Percentiles rank a stretch among this genome's conserved stretches.
Evolutionary conservation across 2,329 filamentous ascomycete species (phyloP).

Genomic region (Verticillium tricorpus): DNA sequence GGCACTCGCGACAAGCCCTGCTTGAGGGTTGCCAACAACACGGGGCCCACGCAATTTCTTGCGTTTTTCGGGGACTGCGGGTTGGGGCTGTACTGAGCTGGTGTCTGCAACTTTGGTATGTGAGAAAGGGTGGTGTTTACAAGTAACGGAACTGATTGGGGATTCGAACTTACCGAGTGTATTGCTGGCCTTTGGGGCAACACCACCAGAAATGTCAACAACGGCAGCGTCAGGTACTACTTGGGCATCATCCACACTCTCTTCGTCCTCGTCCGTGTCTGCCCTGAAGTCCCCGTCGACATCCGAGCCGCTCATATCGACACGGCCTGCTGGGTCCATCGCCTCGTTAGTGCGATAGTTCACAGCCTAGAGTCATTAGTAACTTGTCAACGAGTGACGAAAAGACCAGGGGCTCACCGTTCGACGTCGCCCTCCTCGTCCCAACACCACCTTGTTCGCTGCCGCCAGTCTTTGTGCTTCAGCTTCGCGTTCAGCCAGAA

Average conservation of each 20-base stretch:
- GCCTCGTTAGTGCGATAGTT: conserved; percentile 21
- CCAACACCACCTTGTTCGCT: conserved; percentile 67
- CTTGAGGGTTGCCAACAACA: not conserved
- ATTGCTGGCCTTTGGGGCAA: not conserved
- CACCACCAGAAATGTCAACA: not conserved
- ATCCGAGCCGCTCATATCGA: conserved; percentile 13
- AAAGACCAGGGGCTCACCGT: conserved; percentile 31
- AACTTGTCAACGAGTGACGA: not conserved
- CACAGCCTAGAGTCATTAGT: conserved; percentile 17
- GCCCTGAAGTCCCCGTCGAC: conserved; percentile 22
- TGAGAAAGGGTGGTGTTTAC: not conserved
- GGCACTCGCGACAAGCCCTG: not conserved
- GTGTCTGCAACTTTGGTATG: not conserved
- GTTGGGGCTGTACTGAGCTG: not conserved
- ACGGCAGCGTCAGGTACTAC: not conserved
- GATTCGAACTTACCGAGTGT: not conserved
- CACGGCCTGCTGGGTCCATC: conserved; percentile 9
- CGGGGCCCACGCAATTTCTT: not conserved
- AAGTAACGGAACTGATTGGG: not conserved
- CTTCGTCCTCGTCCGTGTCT: conserved; percentile 17
- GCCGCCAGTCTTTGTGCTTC: conserved; percentile 70
- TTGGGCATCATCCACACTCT: conserved; percentile 12
- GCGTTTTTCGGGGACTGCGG: not conserved
- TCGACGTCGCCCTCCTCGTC: conserved; percentile 75
- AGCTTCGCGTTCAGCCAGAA: conserved; percentile 52